A percentile compares a stretch with the other conserved stretches of the same genome.
phyloP scores from a whole-genome alignment of 2,329 filamentous ascomycete species.

The Dryadomyces quercivorus region DNA sequence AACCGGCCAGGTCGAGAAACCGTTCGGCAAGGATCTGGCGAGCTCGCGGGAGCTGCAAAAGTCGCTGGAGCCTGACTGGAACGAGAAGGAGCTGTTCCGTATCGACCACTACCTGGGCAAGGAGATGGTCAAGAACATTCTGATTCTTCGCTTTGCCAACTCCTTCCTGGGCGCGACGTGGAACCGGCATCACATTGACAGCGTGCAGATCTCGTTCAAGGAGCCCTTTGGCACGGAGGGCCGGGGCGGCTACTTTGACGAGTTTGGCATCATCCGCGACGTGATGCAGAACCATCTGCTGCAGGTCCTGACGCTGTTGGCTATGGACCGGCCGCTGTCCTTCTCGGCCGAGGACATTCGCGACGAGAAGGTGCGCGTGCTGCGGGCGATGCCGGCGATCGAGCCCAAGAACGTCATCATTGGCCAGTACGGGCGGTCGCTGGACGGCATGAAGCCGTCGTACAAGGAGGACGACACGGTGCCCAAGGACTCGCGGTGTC shows the following conservation, averaged over 20 bases:
- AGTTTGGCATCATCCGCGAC: conserved; percentile 98
- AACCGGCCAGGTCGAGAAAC: conserved; percentile 81
- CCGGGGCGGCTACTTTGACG: conserved; percentile 96
- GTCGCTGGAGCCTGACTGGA: conserved; percentile 94
- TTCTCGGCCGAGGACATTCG: conserved; percentile 97
- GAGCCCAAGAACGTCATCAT: conserved; percentile 99
- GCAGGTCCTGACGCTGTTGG: conserved; percentile 87
- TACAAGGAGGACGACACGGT: conserved; percentile 99
- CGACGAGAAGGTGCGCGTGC: conserved; percentile 95
- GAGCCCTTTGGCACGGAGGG: conserved; percentile 98
- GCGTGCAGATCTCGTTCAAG: conserved; percentile 98
- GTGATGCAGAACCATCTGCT: conserved; percentile 99
- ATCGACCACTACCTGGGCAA: conserved; percentile 99
- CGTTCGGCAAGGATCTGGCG: conserved; percentile 91
- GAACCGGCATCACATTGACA: conserved; percentile 99
- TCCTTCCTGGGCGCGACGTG: conserved; percentile 97
- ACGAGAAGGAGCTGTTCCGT: conserved; percentile 96
- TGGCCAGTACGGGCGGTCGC: conserved; percentile 91
- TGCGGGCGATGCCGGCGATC: conserved; percentile 84
- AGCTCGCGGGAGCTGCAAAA: conserved; percentile 92
- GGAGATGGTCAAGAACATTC: conserved; percentile 99
- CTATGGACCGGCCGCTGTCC: conserved; percentile 96
- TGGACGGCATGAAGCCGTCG: conserved; percentile 89
- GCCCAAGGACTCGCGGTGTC: conserved; percentile 91
- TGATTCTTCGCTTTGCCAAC: conserved; percentile 96